Evolutionary conservation across 306 rosid species (phyloP), one percentile per base, ranked within the genome.

Genomic region (Prunus davidiana): DNA sequence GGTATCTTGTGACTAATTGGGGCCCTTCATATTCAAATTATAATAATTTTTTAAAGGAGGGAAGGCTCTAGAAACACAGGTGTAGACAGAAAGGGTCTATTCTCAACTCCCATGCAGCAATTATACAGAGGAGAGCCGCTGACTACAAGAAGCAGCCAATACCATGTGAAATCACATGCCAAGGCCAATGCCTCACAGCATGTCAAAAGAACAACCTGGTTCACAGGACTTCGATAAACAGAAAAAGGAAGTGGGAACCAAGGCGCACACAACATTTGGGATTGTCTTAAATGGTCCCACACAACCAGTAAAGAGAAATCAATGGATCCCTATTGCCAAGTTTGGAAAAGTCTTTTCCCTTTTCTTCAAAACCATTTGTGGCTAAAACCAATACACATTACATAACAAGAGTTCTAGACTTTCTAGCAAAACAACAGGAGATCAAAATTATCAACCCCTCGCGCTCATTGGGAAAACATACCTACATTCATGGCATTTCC

Each of bases 91-190:
- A n/a, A 47, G 30, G 61, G 20, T 43, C 70, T 32, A 32, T 25
- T 58, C 70, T 50, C 58, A 27, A 4, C 12, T 25, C 68, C 73
- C 75, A 71, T n/a, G 45, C 46, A 18, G 51, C 71, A 76, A 81
- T 32, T 25, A 38, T 60, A 24, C 69, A 8, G 32, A 25, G 41
- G 41, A 34, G 16, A n/a, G 30, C 49, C 7, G 66, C 38, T 45
- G 45, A 16, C 27, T 73, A 11, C 28, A 24, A 16, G 18, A 43
- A 2, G n/a, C 45, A 43, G 77, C 58, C 46, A 45, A 60, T 15
- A 73, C 69, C 69, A 46, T 45, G 69, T 45, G 77, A 24, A 64
- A 73, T 43, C 68, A 73, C 68, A 25, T 60, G 68, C 46, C 43
- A 15, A 41, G 19, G 19, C 54, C 67, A 20, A 72, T 41, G 55